Evolutionary conservation across 345 rosid species (phyloP).

Genomic region (Aquilaria yunnanensis): DNA sequence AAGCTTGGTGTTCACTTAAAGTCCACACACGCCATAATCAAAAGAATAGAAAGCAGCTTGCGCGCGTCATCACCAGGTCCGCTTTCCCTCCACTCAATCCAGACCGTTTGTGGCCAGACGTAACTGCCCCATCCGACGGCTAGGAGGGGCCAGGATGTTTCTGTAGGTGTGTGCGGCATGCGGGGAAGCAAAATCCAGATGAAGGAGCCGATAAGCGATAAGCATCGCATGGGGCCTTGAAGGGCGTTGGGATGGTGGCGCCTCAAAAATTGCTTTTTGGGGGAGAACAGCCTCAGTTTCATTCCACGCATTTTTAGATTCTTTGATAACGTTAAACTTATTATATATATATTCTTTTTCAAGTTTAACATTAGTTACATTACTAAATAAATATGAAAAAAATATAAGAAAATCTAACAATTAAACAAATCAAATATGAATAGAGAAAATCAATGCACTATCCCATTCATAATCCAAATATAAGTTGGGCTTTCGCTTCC

Average conservation of each 20-base stretch:
- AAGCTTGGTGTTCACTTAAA: slow-evolving; percentile 10
- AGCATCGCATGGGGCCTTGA: slow-evolving; percentile 22
- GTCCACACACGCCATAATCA: slow-evolving; percentile 14
- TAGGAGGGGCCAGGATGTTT: neutral
- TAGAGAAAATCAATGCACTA: too few species aligned
- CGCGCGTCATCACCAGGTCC: slow-evolving; percentile 1
- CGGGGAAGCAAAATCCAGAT: neutral
- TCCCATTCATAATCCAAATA: too few species aligned
- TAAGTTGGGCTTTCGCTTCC: slow-evolving; percentile 16
- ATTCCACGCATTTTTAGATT: too few species aligned
- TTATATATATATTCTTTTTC: too few species aligned
- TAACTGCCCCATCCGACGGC: neutral
- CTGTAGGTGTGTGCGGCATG: neutral
- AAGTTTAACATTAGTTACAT: too few species aligned
- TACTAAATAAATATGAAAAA: too few species aligned
- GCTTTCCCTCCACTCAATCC: neutral
- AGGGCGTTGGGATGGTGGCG: neutral
- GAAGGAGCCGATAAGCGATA: slow-evolving; percentile 6
- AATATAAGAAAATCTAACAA: too few species aligned
- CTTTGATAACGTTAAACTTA: too few species aligned
- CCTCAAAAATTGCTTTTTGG: neutral
- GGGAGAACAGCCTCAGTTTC: neutral
- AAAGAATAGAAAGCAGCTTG: slow-evolving; percentile 7
- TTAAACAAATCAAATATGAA: too few species aligned
- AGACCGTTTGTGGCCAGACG: neutral